Evolutionary conservation across 169 alveolate genomes (phyloP).

Genomic region (Babesia ovis): DNA sequence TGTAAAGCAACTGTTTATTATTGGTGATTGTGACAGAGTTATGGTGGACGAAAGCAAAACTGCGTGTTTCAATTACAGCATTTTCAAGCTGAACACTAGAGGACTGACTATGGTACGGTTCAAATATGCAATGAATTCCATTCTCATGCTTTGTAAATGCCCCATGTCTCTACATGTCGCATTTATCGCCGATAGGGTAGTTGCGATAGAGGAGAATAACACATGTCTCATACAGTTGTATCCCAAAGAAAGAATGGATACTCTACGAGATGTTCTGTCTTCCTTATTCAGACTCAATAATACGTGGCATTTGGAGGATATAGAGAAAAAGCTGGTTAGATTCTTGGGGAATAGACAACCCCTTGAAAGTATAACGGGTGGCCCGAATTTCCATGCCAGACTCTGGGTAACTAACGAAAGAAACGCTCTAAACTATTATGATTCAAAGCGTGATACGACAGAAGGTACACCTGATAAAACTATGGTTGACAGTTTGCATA

Average conservation of each 20-base stretch:
- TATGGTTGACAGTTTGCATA: background rate
- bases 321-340: conserved; percentile 26
- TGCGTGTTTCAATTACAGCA: conserved; percentile 27
- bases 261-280: conserved; percentile 32
- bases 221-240: conserved; percentile 20
- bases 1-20: conserved; percentile 6
- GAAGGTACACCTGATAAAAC: background rate
- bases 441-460: background rate
- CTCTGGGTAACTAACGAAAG: conserved; percentile 31
- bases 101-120: conserved; percentile 45
- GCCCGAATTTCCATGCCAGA: conserved; percentile 48
- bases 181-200: conserved; percentile 17
- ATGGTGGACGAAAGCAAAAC: background rate
- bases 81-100: conserved; percentile 33
- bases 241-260: conserved; percentile 14
- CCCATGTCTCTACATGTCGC: conserved; percentile 41
- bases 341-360: conserved; percentile 23
- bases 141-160: conserved; percentile 17
- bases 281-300: conserved; percentile 23
- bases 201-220: conserved; percentile 5
- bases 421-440: conserved; percentile 4
- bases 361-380: conserved; percentile 37
- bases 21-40: background rate
- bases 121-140: conserved; percentile 35
- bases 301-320: conserved; percentile 36